Evolutionary conservation across 768 basidiomycete genomes (phyloP), one percentile per base, ranked within the genome.

Genomic region (Xerocomus spinulosus): DNA sequence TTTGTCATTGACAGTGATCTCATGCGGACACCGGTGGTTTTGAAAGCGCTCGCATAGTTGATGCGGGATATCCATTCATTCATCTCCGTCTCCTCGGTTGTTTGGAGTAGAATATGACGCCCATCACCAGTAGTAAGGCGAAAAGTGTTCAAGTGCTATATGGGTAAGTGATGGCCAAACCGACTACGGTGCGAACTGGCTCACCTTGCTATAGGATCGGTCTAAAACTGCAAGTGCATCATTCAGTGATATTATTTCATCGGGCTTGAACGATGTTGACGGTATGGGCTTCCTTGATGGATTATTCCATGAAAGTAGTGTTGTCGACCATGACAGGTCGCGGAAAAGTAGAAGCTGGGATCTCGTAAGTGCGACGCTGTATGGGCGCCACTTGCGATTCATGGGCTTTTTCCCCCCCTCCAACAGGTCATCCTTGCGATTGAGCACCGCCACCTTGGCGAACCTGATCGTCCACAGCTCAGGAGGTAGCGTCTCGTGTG

Each of bases 11-110:
- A 80, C 12, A 77, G 68, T 0, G 87, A 75, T 18, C 93, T 81
- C 80, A 96, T 92, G 37, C 81, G 76, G 30, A 97, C 73, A 9
- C 86, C 86, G 14, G 83, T 77, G 2, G 90, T 82, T 69, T 86
- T 92, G 79, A 96, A 98, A 5, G 90, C 75, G 49, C 91, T 86
- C 3, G 92, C 92, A 62, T 96, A 98, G 68, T 99, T 99, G 61
- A 98, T 92, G 26, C 77, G 74, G 13, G 85, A 77, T 52, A 98
- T 83, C 96, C 96, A 99, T 53, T 85, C 80, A 57, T 93, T 86
- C 71, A 90, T 77, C 49, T 93, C 89, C 36, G 70, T 65, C 50
- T 84, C 82, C 57, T 79, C 74, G 12, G 73, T 60, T 6, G 87
- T 78, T 60, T 92, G 90, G 17, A 97, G 73, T 30, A 98, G 78